phyloP scores from a whole-genome alignment of 2,329 filamentous ascomycete genomes.

The Elsinoe perseae region DNA sequence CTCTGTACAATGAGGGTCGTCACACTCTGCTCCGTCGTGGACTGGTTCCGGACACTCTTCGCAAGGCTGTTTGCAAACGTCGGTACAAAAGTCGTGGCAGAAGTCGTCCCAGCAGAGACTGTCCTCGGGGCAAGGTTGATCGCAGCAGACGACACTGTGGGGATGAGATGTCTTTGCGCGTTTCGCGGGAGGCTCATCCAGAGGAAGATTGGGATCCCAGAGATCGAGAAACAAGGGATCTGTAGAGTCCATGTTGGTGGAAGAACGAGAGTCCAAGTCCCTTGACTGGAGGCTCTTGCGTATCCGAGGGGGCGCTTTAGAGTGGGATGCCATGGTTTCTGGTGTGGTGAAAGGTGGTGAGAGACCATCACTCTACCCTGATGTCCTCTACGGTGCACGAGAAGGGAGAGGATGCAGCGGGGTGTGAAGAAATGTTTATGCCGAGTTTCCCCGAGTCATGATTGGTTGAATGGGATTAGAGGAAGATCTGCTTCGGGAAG shows the following conservation, averaged over 20 bases:
- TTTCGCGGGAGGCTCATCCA: constrained; percentile 12
- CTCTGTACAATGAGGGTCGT: constrained; percentile 5
- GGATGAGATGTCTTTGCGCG: constrained; percentile 12
- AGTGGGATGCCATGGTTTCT: constrained; percentile 11
- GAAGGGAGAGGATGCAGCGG: neutral
- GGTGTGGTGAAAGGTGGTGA: neutral
- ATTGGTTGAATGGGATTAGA: neutral
- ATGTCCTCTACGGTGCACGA: constrained; percentile 8
- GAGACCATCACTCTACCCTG: constrained; percentile 5
- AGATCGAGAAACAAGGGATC: constrained; percentile 10
- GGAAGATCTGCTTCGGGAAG: neutral
- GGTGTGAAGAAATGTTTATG: neutral
- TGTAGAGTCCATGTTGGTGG: constrained; percentile 10
- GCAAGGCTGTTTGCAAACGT: constrained; percentile 10
- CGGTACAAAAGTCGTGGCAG: constrained; percentile 14
- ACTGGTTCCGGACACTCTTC: constrained; percentile 7
- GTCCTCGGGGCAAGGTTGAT: constrained; percentile 14
- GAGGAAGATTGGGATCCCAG: constrained; percentile 6
- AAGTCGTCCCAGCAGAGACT: constrained; percentile 13
- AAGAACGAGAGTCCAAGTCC: neutral
- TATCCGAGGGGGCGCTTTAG: neutral
- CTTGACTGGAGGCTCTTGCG: constrained; percentile 1
- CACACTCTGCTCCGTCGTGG: constrained; percentile 3
- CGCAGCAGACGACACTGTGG: constrained; percentile 13
- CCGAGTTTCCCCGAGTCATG: neutral